These are phyloP conservation scores for Penicillium manginii DNA, from an alignment of 495 filamentous ascomycete genomes.

Conservation along the genomic window DNA sequence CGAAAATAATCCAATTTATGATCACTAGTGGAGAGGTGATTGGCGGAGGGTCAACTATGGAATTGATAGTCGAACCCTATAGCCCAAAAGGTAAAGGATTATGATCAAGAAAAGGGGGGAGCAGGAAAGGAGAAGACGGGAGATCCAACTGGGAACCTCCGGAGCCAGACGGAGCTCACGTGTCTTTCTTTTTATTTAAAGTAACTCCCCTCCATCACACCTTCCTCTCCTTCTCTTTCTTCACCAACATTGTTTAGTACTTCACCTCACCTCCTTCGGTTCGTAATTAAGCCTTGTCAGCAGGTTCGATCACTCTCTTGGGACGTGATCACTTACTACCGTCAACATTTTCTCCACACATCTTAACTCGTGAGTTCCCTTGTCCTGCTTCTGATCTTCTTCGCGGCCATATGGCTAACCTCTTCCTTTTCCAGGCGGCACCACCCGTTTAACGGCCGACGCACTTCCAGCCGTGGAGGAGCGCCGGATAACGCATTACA, in stretches of 20 bases:
- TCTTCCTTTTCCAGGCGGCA: constrained; percentile 64
- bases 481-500: constrained; percentile 77
- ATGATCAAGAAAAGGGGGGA: neutral
- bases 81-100: neutral
- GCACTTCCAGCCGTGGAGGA: constrained; percentile 85
- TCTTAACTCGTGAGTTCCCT: constrained; percentile 51
- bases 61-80: neutral
- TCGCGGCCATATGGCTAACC: constrained; percentile 18
- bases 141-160: constrained; percentile 8
- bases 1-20: neutral
- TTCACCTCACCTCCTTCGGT: constrained; percentile 22
- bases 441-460: constrained; percentile 97
- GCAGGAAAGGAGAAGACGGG: constrained; percentile 2
- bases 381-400: neutral
- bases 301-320: constrained; percentile 45
- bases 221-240: neutral
- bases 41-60: neutral
- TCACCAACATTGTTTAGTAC: constrained; percentile 14
- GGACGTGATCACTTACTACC: constrained; percentile 51
- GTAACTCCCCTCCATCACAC: constrained; percentile 1
- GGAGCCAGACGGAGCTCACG: constrained; percentile 23
- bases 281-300: constrained; percentile 40
- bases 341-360: constrained; percentile 56
- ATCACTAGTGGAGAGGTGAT: neutral
- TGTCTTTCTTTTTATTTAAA: constrained; percentile 18